A percentile compares a stretch with the other conserved stretches of the same genome.
phyloP scores from a whole-genome alignment of 192 early-diverging fungal genomes.

The Phycomyces blakesleeanus region DNA sequence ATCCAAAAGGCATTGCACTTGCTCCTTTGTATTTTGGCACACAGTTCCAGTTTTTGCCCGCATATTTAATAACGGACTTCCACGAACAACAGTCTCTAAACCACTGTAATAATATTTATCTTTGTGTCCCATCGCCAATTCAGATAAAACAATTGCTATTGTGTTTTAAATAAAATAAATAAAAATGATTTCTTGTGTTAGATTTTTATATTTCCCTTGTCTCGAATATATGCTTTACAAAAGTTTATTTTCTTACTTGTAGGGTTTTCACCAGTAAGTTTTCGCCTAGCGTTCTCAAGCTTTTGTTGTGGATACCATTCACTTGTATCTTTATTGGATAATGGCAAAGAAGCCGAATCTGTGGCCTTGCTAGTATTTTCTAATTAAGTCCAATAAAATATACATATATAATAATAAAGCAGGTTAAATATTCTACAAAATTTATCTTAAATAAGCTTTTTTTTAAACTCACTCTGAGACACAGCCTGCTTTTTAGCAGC shows the following conservation, averaged over 20 bases:
- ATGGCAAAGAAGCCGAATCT: not conserved
- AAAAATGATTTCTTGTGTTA: too few relatives aligned
- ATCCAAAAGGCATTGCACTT: slow-evolving; percentile 72
- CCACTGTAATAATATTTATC: slow-evolving; percentile 49
- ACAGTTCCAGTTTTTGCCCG: slow-evolving; percentile 43
- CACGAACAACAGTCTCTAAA: slow-evolving; percentile 46
- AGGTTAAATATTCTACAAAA: too few relatives aligned
- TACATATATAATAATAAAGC: not conserved
- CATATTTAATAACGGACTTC: slow-evolving; percentile 38
- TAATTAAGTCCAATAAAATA: not conserved
- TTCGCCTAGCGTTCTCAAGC: slow-evolving; percentile 64
- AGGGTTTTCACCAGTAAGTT: slow-evolving; percentile 71
- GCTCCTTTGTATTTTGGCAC: slow-evolving; percentile 54
- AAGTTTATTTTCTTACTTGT: slow-evolving; percentile 35
- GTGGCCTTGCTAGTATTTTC: not conserved
- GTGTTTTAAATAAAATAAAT: not conserved
- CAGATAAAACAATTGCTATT: slow-evolving; percentile 48
- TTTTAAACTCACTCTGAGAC: slow-evolving; percentile 55
- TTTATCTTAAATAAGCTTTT: not conserved
- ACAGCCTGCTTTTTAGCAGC: slow-evolving; percentile 58
- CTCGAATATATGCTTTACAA: not conserved
- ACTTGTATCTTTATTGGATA: slow-evolving; percentile 1
- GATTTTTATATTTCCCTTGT: not conserved
- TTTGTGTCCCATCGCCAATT: slow-evolving; percentile 60
- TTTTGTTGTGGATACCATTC: slow-evolving; percentile 78